Conservation (phyloP, 176 grass and related monocot species). For the Areca catechu region DNA sequence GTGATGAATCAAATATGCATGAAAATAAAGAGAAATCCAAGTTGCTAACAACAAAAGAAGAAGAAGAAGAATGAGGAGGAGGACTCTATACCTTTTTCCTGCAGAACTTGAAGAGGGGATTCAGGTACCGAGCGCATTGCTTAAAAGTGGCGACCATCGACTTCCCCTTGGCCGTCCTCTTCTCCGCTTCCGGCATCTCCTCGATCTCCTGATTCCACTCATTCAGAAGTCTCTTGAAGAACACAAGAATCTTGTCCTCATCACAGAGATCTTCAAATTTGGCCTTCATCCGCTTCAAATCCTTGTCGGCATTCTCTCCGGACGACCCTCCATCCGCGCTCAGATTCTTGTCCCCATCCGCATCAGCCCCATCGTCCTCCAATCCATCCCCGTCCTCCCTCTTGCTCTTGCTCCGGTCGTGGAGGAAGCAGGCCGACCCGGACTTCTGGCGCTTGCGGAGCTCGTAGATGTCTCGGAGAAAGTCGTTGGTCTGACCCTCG, state of each 20-base stretch:
- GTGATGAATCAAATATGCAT: too few species aligned
- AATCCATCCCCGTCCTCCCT: constrained; percentile 19
- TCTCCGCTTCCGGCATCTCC: constrained; percentile 71
- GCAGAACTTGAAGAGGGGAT: constrained; percentile 84
- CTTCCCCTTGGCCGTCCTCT: constrained; percentile 69
- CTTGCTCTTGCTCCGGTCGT: constrained; percentile 31
- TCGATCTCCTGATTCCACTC: constrained; percentile 90
- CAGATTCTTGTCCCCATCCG: constrained; percentile 23
- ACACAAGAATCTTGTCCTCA: constrained; percentile 88
- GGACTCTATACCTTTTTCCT: constrained; percentile 57
- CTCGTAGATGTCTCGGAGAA: constrained; percentile 82
- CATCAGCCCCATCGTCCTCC: constrained; percentile 22
- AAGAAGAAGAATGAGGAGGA: too few species aligned
- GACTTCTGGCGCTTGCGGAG: constrained; percentile 64
- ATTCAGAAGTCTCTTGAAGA: constrained; percentile 73
- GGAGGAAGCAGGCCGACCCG: constrained; percentile 27
- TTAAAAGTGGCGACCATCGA: constrained; percentile 84
- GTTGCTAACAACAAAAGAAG: too few species aligned
- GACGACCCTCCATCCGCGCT: constrained; percentile 33
- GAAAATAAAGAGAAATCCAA: too few species aligned
- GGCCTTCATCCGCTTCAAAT: constrained; percentile 51
- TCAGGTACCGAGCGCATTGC: constrained; percentile 80
- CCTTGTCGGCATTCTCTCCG: constrained; percentile 34
- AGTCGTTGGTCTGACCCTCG: constrained; percentile 86
- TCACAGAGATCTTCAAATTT: constrained; percentile 74